Evolutionary conservation across 495 filamentous ascomycete genomes (phyloP), one percentile per base, ranked within the genome.

Genomic region (Penicillium crystallinum): DNA sequence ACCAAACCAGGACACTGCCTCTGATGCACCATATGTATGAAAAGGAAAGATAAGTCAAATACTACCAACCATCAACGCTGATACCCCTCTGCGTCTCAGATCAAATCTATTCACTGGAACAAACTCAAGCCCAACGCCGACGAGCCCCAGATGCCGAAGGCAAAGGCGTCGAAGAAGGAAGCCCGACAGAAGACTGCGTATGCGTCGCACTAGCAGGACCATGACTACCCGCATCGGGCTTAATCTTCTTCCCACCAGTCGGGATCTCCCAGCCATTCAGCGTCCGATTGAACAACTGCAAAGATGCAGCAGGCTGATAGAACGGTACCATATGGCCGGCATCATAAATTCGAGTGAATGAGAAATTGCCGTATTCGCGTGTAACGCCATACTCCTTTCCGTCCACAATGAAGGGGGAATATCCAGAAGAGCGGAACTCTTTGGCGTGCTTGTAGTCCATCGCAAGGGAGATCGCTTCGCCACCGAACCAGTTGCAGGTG

Each of bases 251-350:
- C 14, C 54, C 51, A 2, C 81, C 81, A 14, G 77, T 78, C 6
- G 81, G 75, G 54, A 85, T 66, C 57, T 85, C 81, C 63, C 61
- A 67, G 12, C 75, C 71, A 49, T 70, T 70, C 51, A 83, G 58
- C 1, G 76, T 73, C 23, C 81, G 75, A 49, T 71, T 71, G 57
- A 82, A 82, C 14, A 81, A 65, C 41, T 69, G 57, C 53, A 74
- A 70, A 6, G 77, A 60, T 2, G 74, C 76, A 42, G 73, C 61
- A 25, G 79, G 79, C 63, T 81, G 79, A 53, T 80, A 81, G 25
- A 69, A 76, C 2, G 80, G 80, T 4, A 83, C 77, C 58, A 81
- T 77, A 52, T 83, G 81, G 1, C 81, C 81, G 15, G 79, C 73
- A 53, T 84, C 59, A 57, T 78, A 85, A n/a, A 84, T 72, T 9